Conservation (phyloP, 352 stramenopile genomes). For the Phytophthora citrophthora region DNA sequence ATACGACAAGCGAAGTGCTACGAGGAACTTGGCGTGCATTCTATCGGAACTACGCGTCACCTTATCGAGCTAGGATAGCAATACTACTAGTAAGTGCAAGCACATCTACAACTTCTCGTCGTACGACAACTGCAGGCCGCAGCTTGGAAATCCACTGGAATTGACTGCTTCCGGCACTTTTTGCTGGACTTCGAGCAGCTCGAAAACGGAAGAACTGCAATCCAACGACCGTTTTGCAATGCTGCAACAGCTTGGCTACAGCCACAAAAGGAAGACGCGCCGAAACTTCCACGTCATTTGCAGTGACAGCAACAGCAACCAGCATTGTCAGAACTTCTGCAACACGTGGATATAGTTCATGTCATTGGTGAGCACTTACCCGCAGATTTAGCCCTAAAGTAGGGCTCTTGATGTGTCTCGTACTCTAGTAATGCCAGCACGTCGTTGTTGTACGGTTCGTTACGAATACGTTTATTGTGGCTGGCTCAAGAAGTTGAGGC, state of each 20-base stretch:
- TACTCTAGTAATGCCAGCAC: not conserved
- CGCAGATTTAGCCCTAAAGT: too few species aligned
- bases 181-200: too few species aligned
- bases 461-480: not conserved
- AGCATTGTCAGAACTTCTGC: too few species aligned
- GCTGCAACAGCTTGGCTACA: constrained; percentile 5
- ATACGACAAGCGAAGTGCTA: not conserved
- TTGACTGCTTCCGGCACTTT: too few species aligned
- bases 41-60: not conserved
- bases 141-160: not conserved
- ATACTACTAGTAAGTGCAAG: not conserved
- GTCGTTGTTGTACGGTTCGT: not conserved
- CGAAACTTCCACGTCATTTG: not conserved
- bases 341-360: too few species aligned
- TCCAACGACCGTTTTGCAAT: constrained; percentile 14
- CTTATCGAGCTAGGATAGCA: not conserved
- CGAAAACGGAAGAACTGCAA: not conserved
- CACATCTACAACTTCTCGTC: not conserved
- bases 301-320: constrained; percentile 1
- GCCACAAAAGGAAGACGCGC: constrained; percentile 14
- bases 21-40: too few species aligned
- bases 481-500: not conserved
- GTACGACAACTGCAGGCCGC: not conserved
- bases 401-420: not conserved
- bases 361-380: too few species aligned